Conservation (phyloP, 441 rosid species). For the Hura crepitans region DNA sequence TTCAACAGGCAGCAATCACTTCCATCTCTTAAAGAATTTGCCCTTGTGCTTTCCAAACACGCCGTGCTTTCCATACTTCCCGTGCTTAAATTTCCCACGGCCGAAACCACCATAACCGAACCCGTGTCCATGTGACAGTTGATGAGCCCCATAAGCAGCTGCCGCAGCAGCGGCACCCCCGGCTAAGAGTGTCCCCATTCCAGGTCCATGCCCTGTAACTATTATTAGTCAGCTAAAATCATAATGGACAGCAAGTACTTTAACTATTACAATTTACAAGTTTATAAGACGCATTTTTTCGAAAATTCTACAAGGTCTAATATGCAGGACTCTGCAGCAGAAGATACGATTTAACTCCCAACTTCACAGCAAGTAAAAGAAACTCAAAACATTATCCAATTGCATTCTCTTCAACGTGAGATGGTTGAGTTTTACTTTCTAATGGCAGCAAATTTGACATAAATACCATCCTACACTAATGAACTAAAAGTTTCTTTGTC, state of each 20-base stretch:
- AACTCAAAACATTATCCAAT: conserved; percentile 2
- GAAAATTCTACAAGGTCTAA: not conserved
- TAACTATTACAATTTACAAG: too few relatives aligned
- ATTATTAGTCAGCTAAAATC: conserved; percentile 11
- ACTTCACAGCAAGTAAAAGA: not conserved
- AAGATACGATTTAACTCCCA: not conserved
- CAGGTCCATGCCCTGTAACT: conserved; percentile 40
- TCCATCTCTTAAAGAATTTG: conserved; percentile 60
- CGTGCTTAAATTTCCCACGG: conserved; percentile 50
- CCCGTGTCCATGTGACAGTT: conserved; percentile 43
- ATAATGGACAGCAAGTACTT: too few relatives aligned
- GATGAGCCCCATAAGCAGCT: conserved; percentile 67
- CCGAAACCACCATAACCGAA: conserved; percentile 34
- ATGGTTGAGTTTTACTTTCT: not conserved
- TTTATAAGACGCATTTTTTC: not conserved
- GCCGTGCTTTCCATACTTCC: conserved; percentile 68
- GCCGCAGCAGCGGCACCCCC: conserved; percentile 74
- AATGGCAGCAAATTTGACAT: not conserved
- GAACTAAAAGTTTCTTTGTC: not conserved
- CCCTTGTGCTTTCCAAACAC: conserved; percentile 72
- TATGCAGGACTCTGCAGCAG: not conserved
- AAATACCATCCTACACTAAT: not conserved
- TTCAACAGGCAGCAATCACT: conserved; percentile 31
- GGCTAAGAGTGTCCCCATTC: conserved; percentile 56
- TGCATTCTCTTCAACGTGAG: not conserved